Base-by-base conservation (phyloP, 148 eudicot genomes). In the Pharnaceum exiguum region DNA sequence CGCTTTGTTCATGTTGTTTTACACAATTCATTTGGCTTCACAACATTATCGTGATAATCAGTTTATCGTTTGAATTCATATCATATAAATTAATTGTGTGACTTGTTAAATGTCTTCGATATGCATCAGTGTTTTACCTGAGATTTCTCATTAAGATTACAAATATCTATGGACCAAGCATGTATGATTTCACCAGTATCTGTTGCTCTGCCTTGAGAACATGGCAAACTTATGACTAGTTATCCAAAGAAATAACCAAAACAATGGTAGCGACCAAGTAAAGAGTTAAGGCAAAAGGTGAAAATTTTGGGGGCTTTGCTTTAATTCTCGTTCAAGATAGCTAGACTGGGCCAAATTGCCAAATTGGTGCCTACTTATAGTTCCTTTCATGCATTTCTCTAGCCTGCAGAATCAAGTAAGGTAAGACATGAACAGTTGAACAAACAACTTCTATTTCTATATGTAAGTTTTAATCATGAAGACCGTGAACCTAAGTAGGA, bases 291-390 rank as follows among this genome's bases (percentile, higher is more conserved):
- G 19, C 21, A 51, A 56, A 21, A 22, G 5, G 7, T 23, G 42
- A 51, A 24, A 59, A 58, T 27, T 32, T 29, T 31, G 0, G 1
- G 21, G 26, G 2, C 27, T 26, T 59, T 67, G 71, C 71, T 82
- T 76, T 46, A 37, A 40, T 59, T 70, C 45, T 44, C 69, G 65
- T 73, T 67, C 50, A 64, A 69, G 51, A 23, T 67, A 71, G n/a
- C 46, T 2, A 43, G 40, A 8, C n/a, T n/a, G n/a, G n/a, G n/a
- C n/a, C n/a, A n/a, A n/a, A n/a, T n/a, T n/a, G n/a, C 22, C 27
- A 21, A 7, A 27, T 45, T 22, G 21, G 10, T 9, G 13, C 49
- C 27, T 45, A 44, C 21, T 17, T 44, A 44, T 44, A 18, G 24
- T 44, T 5, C 21, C 10, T 44, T 5, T 5, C 16, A 7, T 2